Base-by-base conservation (phyloP, 495 filamentous ascomycete genomes). In the Hypoxylon lienhwacheense region DNA sequence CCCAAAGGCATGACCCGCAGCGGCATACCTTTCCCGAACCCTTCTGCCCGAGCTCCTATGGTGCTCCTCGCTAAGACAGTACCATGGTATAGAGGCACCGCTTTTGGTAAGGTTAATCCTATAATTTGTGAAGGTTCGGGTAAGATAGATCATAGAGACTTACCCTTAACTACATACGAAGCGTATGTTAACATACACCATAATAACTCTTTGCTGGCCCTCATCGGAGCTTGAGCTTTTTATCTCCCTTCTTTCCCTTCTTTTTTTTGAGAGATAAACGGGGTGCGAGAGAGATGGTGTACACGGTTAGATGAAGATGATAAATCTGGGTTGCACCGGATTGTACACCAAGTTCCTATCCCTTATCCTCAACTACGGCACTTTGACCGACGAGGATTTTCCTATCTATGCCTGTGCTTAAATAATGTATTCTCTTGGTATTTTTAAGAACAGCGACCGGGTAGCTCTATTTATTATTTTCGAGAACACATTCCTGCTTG, bases 1-100 rank as follows among this genome's bases (percentile, higher is more conserved):
- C 79, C 77, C 0, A 82, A 63, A 1, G 77, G 73, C 59, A 81
- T 55, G 11, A 81, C 65, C 0, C 76, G 67, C 4, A 80, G 64
- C 1, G 50, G 26, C 11, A 55, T 5, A 17, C 51, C 41, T 7
- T 55, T 33, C 12, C 19, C 51, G 41, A 61, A 52, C 1, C 47
- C 47, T 21, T 41, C 41, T 4, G 50, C 51, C 10, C 17, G 28
- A 0, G 47, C 16, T 1, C 15, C 19, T 4, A 12, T 7, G 5
- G 49, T 44, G 20, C 35, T 34, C 39, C 50, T 12, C 12, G 32
- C 7, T 7, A 39, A 7, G 3, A 17, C 2, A 2, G 1, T 19
- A 20, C 32, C 2, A 33, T 10, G 5, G 15, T 7, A n/a, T 5
- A 12, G 40, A 1, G 15, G 10, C 1, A 2, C 26, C 6, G 20